These are phyloP conservation scores for Nemophila menziesii DNA, from an alignment of 257 asterid genomes.

Conservation along the genomic window DNA sequence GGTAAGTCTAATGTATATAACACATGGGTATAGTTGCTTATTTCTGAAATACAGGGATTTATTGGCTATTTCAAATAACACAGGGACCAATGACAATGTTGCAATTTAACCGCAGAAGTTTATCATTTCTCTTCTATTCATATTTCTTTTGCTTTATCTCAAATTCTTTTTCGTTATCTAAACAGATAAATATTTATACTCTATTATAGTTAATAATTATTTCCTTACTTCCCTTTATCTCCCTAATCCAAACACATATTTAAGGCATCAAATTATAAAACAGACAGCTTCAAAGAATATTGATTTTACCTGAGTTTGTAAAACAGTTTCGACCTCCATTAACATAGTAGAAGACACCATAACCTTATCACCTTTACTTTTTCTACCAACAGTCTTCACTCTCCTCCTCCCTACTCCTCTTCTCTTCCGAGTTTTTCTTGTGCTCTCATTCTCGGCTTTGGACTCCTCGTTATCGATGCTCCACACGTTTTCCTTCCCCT, in stretches of 20 bases:
- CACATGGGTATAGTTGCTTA: too few species aligned
- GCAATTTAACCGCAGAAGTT: too few species aligned
- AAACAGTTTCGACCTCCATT: constrained; percentile 70
- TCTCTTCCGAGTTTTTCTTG: constrained; percentile 30
- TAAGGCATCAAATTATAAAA: too few species aligned
- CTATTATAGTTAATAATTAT: too few species aligned
- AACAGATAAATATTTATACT: too few species aligned
- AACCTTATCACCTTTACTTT: constrained; percentile 34
- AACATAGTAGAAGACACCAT: constrained; percentile 76
- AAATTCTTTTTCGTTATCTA: too few species aligned
- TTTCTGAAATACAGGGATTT: too few species aligned
- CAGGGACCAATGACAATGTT: too few species aligned
- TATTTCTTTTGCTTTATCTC: too few species aligned
- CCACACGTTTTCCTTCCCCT: constrained; percentile 93
- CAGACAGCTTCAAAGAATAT: not conserved
- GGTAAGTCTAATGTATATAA: too few species aligned
- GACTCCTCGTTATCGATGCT: constrained; percentile 70
- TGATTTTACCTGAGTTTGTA: constrained; percentile 71
- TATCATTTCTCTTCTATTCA: too few species aligned
- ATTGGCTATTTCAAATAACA: too few species aligned
- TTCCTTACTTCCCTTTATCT: not conserved
- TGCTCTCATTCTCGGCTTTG: constrained; percentile 30
- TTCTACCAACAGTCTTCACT: constrained; percentile 22
- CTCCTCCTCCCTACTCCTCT: constrained; percentile 24
- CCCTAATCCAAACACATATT: not conserved